Evolutionary conservation across 768 basidiomycete genomes (phyloP).

Genomic region (Trametes maxima): DNA sequence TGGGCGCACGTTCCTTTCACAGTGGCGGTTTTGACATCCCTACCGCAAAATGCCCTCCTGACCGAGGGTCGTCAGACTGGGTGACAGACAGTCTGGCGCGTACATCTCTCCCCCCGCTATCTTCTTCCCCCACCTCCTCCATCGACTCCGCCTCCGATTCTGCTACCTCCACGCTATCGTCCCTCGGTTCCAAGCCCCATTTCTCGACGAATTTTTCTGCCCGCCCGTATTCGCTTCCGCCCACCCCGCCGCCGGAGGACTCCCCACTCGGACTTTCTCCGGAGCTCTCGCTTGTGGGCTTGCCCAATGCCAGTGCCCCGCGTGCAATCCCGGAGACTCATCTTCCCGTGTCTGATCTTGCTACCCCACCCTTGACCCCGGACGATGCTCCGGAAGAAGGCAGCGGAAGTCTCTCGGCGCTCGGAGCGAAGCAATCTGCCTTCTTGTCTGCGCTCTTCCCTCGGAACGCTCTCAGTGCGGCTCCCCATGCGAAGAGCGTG

Average conservation of each 20-base stretch:
- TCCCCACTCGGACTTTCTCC: conserved; percentile 11
- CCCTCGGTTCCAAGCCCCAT: conserved; percentile 37
- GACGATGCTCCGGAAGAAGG: conserved; percentile 60
- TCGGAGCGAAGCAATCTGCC: conserved; percentile 49
- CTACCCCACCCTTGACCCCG: conserved; percentile 81
- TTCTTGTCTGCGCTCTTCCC: conserved; percentile 83
- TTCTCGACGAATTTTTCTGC: conserved; percentile 13
- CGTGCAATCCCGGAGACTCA: conserved; percentile 30
- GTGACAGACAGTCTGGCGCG: conserved; percentile 93
- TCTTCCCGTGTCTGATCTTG: conserved; percentile 39
- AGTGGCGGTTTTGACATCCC: conserved; percentile 98
- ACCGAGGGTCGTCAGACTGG: conserved; percentile 92
- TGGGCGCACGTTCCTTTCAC: neutral
- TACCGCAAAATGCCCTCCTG: conserved; percentile 90
- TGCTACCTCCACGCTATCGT: conserved; percentile 38
- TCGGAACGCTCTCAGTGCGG: conserved; percentile 61
- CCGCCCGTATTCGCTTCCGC: conserved; percentile 29
- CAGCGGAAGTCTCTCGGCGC: conserved; percentile 42
- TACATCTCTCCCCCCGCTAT: conserved; percentile 36
- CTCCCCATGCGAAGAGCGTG: conserved; percentile 77
- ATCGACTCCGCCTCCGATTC: conserved; percentile 25
- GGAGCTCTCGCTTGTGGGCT: conserved; percentile 20
- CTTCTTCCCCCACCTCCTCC: conserved; percentile 44
- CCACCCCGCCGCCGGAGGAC: conserved; percentile 35
- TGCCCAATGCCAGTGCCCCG: conserved; percentile 25